These are phyloP conservation scores for Meyerozyma elateridarum DNA, from an alignment of 1,139 yeast species.

Conservation along the genomic window DNA sequence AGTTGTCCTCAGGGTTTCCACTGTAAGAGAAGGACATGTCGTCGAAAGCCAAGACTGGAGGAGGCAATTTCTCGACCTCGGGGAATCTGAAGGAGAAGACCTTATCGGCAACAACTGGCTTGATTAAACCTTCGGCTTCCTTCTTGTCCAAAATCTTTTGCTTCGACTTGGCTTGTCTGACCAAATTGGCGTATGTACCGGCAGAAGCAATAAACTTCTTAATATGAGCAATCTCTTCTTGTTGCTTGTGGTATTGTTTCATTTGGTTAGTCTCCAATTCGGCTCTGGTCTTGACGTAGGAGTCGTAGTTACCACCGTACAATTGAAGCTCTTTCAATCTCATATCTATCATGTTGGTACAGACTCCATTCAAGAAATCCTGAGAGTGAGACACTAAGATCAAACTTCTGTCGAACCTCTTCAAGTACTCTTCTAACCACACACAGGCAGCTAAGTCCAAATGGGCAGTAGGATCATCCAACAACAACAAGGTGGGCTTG, in stretches of 20 bases:
- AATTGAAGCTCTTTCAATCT: conserved; percentile 63
- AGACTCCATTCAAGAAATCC: conserved; percentile 98
- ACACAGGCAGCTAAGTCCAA: conserved; percentile 99
- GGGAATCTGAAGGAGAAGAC: conserved; percentile 94
- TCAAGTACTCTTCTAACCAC: conserved; percentile 97
- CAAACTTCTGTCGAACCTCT: conserved; percentile 88
- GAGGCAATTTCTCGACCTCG: conserved; percentile 94
- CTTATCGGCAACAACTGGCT: conserved; percentile 87
- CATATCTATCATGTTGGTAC: conserved; percentile 98
- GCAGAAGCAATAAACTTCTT: conserved; percentile 99
- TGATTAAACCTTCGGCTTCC: conserved; percentile 98
- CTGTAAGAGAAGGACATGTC: conserved; percentile 90
- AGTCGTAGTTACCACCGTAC: conserved; percentile 98
- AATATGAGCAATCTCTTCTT: conserved; percentile 97
- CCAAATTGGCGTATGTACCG: conserved; percentile 99
- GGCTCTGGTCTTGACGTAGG: conserved; percentile 88
- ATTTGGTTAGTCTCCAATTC: conserved; percentile 96
- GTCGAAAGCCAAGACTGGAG: conserved; percentile 97
- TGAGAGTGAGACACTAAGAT: conserved; percentile 96
- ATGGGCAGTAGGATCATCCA: conserved; percentile 99
- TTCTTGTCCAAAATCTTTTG: conserved; percentile 98
- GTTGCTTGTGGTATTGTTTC: conserved; percentile 96
- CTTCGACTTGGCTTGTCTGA: conserved; percentile 97
- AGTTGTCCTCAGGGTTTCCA: conserved; percentile 81
- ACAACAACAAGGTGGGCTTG: conserved; percentile 76